Evolutionary conservation across 108 stramenopile genomes (phyloP), one percentile per base, ranked within the genome.

Genomic region (Craspedostauros australis): DNA sequence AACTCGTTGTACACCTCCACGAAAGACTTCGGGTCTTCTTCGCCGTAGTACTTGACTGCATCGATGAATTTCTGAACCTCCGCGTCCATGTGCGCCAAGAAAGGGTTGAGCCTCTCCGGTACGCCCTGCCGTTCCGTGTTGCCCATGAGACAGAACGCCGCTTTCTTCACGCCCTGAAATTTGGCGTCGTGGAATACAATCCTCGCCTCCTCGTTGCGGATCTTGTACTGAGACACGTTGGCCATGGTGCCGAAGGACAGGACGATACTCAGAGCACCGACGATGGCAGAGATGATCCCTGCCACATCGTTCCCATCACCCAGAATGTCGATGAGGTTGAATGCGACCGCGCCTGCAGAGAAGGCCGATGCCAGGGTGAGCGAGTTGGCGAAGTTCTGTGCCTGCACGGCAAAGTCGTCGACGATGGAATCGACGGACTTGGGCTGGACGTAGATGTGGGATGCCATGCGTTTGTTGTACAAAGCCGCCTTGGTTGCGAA

Each of bases 171-270:
- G 5, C 24, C 50, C 4, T 32, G 24, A 14, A 56, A 25, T 32
- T 57, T 55, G 3, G 24, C 18, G 1, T 57, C 24, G 26, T 23
- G 39, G 46, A 62, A 62, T 2, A 51, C 12, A 0, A 51, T 37
- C 11, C 68, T 39, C 11, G 46, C 43, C 46, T 62, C 61, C 31
- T 62, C 61, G 45, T 60, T 60, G 9, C 60, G 54, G 15, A 40
- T 62, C 61, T 70, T 70, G 34, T 36, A 36, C 8, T 12, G 34
- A 12, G 34, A 36, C 8, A 36, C 34, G 12, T 36, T 36, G 34
- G 34, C 12, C 34, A 36, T 36, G 34, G 34, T 36, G 11, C 34
- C 34, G 34, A 36, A 36, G 34, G 34, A 8, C 8, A 36, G 12
- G 11, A 8, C 8, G 34, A 36, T 36, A 36, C 34, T 36, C 11